Evolutionary conservation across 192 early-diverging fungal genomes (phyloP), one percentile per base, ranked within the genome.

Genomic region (Phycomyces nitens): DNA sequence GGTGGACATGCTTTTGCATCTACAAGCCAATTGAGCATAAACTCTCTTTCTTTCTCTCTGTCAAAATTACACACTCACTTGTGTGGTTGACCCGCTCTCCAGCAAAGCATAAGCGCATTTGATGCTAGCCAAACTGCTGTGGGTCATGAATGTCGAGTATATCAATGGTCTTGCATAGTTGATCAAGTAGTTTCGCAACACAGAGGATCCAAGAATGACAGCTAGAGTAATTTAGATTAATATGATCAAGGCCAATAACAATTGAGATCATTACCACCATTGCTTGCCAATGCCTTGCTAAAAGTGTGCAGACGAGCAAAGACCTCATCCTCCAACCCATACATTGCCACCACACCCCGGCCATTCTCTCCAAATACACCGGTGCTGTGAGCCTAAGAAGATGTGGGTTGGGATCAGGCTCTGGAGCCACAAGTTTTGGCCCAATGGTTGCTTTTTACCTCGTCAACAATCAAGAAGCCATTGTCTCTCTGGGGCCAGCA

Each of bases 221-320:
- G 90, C 92, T 89, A 66, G 4, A 57, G 20, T 16, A 49, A 64
- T 18, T 15, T 27, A 47, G 26, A 22, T 22, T 42, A 8, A n/a
- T 56, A n/a, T 29, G 9, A 27, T n/a, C 0, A 52, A 16, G 47
- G n/a, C 26, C 7, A 34, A 26, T 23, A 55, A 7, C 20, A 43
- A 20, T 39, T 43, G 15, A 24, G 38, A 21, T 15, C 6, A 16
- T 24, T 65, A 90, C 88, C 88, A 76, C 92, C 92, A 66, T 91
- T 91, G 22, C 81, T 79, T 16, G 87, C 90, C 39, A 92, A 68
- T 1, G 87, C 88, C 60, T 94, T 94, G 34, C 92, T 89, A 75
- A 94, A 94, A 12, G 92, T 94, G 65, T 89, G 85, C 0, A 94
- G 68, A 29, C 90, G 77, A 5, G 88, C 90, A 84, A 89, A 91